Evolutionary conservation across 768 basidiomycete genomes (phyloP), one percentile per base, ranked within the genome.

Genomic region (Rhizopogon rudus): DNA sequence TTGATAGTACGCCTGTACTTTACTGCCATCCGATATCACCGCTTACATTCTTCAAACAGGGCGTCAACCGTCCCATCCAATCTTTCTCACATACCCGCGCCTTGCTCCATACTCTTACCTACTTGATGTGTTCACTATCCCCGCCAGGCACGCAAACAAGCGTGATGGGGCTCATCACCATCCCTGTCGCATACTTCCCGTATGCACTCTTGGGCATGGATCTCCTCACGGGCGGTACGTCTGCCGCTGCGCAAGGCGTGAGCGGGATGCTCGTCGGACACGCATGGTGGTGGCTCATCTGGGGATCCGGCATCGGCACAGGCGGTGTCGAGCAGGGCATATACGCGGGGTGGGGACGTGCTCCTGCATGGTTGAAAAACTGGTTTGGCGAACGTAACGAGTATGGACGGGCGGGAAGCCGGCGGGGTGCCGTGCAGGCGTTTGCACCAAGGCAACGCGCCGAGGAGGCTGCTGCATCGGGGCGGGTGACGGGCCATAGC

Each of bases 261-360:
- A 84, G 85, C 0, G 93, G 93, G 7, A 78, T 87, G 35, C 77
- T 90, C 33, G 80, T 86, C 2, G 92, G 92, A 0, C 91, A 94
- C 65, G 66, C 81, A 8, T 93, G 90, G 88, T 91, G 86, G 84
- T 89, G 84, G 84, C 65, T 73, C 25, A 76, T 90, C 7, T 84
- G 84, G 77, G 79, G 81, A 25, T 55, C 67, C 8, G 71, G 73
- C 33, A 72, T 68, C 16, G 65, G 75, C n/a, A 77, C 66, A 62
- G 63, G 78, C 28, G 77, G 69, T 37, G 49, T 60, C 40, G 67
- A 69, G 17, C 64, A 58, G 33, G 76, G 83, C 1, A 61, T 67
- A 8, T 67, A 82, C 55, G 69, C 69, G 16, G 40, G 54, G 20
- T 76, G 66, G 54, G 81, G 71, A n/a, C 68, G 59, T 44, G 88